phyloP scores from a whole-genome alignment of 768 basidiomycete genomes.

The Scleroderma bovista region DNA sequence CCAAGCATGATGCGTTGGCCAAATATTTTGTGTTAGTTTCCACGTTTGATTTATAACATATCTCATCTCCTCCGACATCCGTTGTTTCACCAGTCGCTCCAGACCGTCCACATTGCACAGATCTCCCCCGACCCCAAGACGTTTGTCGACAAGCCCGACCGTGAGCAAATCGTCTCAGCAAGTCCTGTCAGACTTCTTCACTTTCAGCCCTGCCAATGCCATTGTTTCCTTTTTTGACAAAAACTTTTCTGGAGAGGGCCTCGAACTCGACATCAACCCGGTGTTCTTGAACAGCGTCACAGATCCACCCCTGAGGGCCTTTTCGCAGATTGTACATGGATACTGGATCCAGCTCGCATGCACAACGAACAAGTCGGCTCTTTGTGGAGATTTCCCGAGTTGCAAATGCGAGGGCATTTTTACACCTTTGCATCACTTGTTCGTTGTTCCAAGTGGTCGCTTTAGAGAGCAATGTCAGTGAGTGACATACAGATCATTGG shows the following conservation, averaged over 20 bases:
- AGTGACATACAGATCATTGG: conserved; percentile 5
- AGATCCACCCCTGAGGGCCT: conserved; percentile 65
- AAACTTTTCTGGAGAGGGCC: conserved; percentile 82
- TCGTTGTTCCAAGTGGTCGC: conserved; percentile 83
- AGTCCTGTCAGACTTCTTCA: conserved; percentile 65
- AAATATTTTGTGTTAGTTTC: conserved; percentile 75
- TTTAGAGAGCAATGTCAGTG: conserved; percentile 81
- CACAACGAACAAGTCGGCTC: conserved; percentile 60
- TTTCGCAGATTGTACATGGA: conserved; percentile 71
- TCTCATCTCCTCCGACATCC: background rate
- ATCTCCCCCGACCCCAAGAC: conserved; percentile 81
- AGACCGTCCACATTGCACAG: conserved; percentile 77
- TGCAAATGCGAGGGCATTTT: conserved; percentile 73
- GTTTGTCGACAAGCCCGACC: conserved; percentile 87
- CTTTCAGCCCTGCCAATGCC: conserved; percentile 40
- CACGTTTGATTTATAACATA: too few relatives aligned
- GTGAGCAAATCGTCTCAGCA: conserved; percentile 52
- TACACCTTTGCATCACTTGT: conserved; percentile 87
- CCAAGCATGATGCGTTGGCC: conserved; percentile 70
- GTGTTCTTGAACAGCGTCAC: conserved; percentile 65
- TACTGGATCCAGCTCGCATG: conserved; percentile 83
- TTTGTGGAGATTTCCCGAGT: conserved; percentile 49
- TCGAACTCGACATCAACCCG: conserved; percentile 64
- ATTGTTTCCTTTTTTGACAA: conserved; percentile 65
- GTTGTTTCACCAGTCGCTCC: conserved; percentile 60